phyloP scores from a whole-genome alignment of 257 asterid species.

The Nicotiana knightiana region DNA sequence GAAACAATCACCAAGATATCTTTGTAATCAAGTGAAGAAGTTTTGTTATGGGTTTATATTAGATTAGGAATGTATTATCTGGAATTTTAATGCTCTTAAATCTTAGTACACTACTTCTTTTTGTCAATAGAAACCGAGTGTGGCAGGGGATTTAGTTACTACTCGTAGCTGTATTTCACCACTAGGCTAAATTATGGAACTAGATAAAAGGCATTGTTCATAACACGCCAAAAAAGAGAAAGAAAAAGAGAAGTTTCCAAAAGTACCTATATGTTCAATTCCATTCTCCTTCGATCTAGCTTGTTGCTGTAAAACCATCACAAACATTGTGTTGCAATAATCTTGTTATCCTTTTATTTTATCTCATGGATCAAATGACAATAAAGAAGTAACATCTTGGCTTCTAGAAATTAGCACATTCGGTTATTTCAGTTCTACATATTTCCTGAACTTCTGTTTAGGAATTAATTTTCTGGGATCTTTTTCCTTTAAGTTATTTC shows the following conservation, averaged over 20 bases:
- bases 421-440: background rate
- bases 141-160: background rate
- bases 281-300: background rate
- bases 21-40: background rate
- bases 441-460: background rate
- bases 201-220: background rate
- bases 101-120: background rate
- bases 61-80: slow-evolving; percentile 4
- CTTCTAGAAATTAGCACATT: background rate
- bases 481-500: background rate
- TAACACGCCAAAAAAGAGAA: background rate
- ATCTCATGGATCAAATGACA: background rate
- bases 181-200: background rate
- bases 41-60: background rate
- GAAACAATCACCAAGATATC: background rate
- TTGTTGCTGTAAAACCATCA: background rate
- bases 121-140: background rate
- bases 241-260: background rate
- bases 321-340: background rate
- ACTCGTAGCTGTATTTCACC: background rate
- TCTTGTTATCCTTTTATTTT: background rate
- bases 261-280: background rate
- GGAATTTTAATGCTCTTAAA: background rate
- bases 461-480: background rate
- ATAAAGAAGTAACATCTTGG: background rate